Evolutionary conservation across 257 asterid genomes (phyloP).

Genomic region (Scutellaria baicalensis): DNA sequence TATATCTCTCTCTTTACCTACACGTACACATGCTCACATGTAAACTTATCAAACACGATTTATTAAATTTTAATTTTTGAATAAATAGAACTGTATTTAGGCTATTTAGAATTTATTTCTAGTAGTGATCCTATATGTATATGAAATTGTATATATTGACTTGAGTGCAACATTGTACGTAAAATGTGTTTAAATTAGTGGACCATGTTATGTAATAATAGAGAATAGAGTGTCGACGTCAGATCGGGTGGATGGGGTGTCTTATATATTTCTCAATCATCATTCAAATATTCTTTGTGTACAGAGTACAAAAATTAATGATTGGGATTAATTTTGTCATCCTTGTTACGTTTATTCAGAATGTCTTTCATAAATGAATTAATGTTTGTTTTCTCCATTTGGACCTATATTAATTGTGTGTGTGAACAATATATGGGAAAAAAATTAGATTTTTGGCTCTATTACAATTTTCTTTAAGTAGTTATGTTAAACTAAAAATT

Average conservation of each 20-base stretch:
- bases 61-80: neutral
- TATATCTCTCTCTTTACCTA: slow-evolving; percentile 5
- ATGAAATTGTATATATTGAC: neutral
- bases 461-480: too few relatives aligned
- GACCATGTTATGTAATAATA: too few relatives aligned
- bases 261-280: slow-evolving; percentile 22
- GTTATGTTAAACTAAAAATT: too few relatives aligned
- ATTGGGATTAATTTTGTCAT: slow-evolving; percentile 32
- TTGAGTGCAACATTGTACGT: neutral
- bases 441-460: too few relatives aligned
- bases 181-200: too few relatives aligned
- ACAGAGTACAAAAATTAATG: slow-evolving; percentile 27
- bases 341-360: slow-evolving; percentile 10
- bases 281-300: slow-evolving; percentile 14
- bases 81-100: neutral
- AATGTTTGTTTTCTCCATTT: slow-evolving; percentile 5
- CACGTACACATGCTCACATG: slow-evolving; percentile 42
- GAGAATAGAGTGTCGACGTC: slow-evolving; percentile 22
- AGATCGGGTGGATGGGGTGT: slow-evolving; percentile 32
- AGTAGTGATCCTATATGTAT: neutral
- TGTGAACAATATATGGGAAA: neutral
- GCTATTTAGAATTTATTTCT: neutral
- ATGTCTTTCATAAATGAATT: slow-evolving; percentile 18
- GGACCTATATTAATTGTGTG: neutral
- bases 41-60: slow-evolving; percentile 17